These are phyloP conservation scores for Quercus lobata DNA, from an alignment of 331 rosid species.

Conservation along the genomic window DNA sequence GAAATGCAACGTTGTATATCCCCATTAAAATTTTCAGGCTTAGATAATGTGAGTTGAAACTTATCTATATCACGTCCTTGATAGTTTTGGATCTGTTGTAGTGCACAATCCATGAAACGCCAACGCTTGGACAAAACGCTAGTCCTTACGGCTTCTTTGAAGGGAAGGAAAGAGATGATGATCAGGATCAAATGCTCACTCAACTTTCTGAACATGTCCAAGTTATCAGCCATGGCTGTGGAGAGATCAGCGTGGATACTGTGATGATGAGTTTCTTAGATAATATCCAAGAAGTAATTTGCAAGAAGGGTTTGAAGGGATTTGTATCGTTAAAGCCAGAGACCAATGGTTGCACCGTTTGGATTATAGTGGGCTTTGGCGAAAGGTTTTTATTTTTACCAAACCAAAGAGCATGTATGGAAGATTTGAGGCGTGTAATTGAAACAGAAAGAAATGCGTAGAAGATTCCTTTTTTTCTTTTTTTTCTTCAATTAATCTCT, in stretches of 20 bases:
- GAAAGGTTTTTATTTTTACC: background rate
- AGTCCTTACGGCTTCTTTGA: constrained; percentile 49
- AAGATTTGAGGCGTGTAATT: too few species aligned
- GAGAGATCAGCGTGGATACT: background rate
- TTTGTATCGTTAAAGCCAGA: background rate
- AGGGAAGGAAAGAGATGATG: constrained; percentile 37
- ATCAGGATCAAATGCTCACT: background rate
- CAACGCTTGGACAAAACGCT: constrained; percentile 33
- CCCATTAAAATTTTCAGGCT: background rate
- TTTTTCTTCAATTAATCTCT: too few species aligned
- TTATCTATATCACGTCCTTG: background rate
- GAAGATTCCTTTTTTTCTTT: too few species aligned
- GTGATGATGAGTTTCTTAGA: background rate
- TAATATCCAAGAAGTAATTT: background rate
- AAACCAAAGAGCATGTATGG: too few species aligned
- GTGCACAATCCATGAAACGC: constrained; percentile 32
- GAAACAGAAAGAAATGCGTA: too few species aligned
- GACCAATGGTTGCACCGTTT: background rate
- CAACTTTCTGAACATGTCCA: constrained; percentile 6
- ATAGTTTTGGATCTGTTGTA: constrained; percentile 6
- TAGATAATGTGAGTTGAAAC: constrained; percentile 17
- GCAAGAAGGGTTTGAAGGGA: background rate
- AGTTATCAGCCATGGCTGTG: background rate
- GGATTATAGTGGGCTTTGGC: background rate
- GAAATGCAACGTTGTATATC: constrained; percentile 8